A percentile compares a stretch with the other conserved stretches of the same genome.
Evolutionary conservation across 1,139 yeast genomes (phyloP).

Genomic region (Tardiomyces digboiensis): DNA sequence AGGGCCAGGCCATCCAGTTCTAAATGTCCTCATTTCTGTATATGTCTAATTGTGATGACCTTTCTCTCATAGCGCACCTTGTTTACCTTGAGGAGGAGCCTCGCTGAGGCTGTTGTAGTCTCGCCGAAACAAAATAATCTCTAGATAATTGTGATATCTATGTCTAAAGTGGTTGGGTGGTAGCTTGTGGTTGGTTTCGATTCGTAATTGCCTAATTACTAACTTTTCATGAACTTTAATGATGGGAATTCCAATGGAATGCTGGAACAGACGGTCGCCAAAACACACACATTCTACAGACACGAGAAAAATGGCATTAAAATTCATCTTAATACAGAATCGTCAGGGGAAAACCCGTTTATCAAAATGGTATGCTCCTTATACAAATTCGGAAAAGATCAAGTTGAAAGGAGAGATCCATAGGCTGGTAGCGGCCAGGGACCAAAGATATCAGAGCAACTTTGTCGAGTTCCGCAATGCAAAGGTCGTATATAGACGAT

Average conservation of each 20-base stretch:
- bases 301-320: slow-evolving; percentile 56
- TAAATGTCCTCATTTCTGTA: slow-evolving; percentile 29
- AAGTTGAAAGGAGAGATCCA: slow-evolving; percentile 59
- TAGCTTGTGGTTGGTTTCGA: no score
- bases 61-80: background rate
- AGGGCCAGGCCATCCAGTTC: slow-evolving; percentile 98
- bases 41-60: background rate
- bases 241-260: no score
- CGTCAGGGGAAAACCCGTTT: slow-evolving; percentile 90
- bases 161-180: no score
- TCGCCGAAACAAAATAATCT: no score
- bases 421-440: slow-evolving; percentile 70
- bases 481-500: slow-evolving; percentile 77
- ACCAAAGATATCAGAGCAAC: slow-evolving; percentile 59
- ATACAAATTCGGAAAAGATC: slow-evolving; percentile 33
- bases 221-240: no score
- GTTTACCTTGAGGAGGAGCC: no score
- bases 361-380: slow-evolving; percentile 57
- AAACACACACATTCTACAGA: no score
- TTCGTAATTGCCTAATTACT: no score
- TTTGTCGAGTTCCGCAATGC: slow-evolving; percentile 44
- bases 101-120: no score
- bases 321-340: slow-evolving; percentile 72
- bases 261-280: no score
- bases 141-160: no score